phyloP scores from a whole-genome alignment of 2,329 filamentous ascomycete genomes.

The Fusarium odoratissimum region DNA sequence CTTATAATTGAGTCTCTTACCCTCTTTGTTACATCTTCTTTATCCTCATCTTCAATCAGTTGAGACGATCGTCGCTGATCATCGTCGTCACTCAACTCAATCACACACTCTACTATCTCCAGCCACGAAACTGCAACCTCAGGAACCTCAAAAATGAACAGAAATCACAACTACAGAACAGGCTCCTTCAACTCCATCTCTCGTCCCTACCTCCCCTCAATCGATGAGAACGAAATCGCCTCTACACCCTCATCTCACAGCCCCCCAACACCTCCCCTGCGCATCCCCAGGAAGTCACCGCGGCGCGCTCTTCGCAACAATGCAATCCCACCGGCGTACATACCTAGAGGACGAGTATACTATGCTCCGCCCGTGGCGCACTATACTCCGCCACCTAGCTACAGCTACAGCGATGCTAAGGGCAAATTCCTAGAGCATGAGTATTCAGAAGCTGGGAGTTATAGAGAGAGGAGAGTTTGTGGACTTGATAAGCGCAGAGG shows the following conservation, averaged over 20 bases:
- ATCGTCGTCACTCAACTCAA: conserved; percentile 5
- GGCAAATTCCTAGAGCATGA: conserved; percentile 29
- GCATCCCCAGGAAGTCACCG: conserved; percentile 47
- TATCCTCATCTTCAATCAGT: background rate
- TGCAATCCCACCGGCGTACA: conserved; percentile 43
- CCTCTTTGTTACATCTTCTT: background rate
- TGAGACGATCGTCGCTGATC: conserved; percentile 15
- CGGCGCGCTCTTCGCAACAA: conserved; percentile 26
- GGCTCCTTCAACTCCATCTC: conserved; percentile 39
- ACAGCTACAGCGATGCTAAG: conserved; percentile 36
- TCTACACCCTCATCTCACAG: conserved; percentile 27
- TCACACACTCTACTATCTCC: background rate
- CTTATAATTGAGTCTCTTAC: conserved; percentile 1
- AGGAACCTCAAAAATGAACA: conserved; percentile 26
- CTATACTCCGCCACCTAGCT: conserved; percentile 38
- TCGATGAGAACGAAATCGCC: conserved; percentile 51
- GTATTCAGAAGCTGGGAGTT: conserved; percentile 19
- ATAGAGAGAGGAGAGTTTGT: conserved; percentile 9
- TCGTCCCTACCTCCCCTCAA: conserved; percentile 51
- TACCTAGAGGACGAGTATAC: conserved; percentile 28
- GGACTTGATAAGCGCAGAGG: conserved; percentile 33
- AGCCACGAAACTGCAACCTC: background rate
- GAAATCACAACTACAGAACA: conserved; percentile 29
- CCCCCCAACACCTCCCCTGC: conserved; percentile 43
- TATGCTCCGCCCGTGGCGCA: conserved; percentile 23